phyloP scores from a whole-genome alignment of 1,284 basidiomycete genomes.

The Rhodofomes roseus region DNA sequence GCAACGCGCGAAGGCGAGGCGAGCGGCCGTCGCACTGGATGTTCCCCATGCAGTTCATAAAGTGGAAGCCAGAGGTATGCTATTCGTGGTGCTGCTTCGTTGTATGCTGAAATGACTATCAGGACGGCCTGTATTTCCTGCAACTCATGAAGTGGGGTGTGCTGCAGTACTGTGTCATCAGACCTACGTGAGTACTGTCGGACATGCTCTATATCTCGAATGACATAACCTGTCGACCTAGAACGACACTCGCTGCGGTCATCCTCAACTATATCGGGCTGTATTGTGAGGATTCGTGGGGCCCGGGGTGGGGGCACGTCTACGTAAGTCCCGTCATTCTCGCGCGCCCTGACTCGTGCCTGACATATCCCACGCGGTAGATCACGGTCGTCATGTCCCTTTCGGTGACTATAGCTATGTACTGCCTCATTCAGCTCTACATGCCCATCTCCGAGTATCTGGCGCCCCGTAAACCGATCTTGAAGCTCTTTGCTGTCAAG shows the following conservation, averaged over 20 bases:
- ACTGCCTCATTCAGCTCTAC: conserved; percentile 77
- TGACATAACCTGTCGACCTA: conserved; percentile 16
- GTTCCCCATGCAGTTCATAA: conserved; percentile 62
- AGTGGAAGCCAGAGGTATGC: conserved; percentile 55
- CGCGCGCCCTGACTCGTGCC: neutral
- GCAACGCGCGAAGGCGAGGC: conserved; percentile 37
- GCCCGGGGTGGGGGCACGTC: conserved; percentile 65
- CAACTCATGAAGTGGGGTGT: conserved; percentile 81
- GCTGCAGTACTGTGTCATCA: conserved; percentile 69
- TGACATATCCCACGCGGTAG: conserved; percentile 28
- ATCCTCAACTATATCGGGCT: conserved; percentile 61
- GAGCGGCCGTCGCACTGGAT: conserved; percentile 60
- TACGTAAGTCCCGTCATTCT: conserved; percentile 42
- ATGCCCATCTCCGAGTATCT: conserved; percentile 55
- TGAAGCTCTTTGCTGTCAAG: conserved; percentile 74
- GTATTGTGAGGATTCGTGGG: conserved; percentile 74
- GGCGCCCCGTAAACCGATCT: conserved; percentile 57
- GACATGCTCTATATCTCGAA: neutral
- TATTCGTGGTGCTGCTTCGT: too few species aligned
- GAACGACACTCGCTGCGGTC: conserved; percentile 63
- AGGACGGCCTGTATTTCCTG: conserved; percentile 70
- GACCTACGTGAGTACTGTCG: conserved; percentile 47
- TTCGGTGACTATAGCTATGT: conserved; percentile 80
- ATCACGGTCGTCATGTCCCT: conserved; percentile 62
- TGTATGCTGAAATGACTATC: too few species aligned